Percentiles rank a stretch among this genome's conserved stretches.
Conservation (phyloP, 148 eudicot genomes). For the Simmondsia chinensis region DNA sequence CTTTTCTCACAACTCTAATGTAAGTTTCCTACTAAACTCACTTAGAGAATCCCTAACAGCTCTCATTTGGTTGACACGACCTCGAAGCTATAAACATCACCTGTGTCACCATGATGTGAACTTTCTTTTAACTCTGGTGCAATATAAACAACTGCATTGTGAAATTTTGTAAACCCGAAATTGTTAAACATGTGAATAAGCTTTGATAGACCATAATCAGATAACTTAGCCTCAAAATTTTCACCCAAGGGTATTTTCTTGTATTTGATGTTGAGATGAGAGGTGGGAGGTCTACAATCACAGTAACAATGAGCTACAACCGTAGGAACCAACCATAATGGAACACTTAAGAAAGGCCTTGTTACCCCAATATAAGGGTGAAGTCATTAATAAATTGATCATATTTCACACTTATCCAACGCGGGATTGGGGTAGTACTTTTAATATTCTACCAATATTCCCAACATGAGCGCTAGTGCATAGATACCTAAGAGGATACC, state of each 20-base stretch:
- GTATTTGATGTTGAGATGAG: conserved; percentile 82
- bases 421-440: conserved; percentile 62
- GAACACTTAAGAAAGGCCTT: no score
- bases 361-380: no score
- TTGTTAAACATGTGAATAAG: conserved; percentile 62
- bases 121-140: conserved; percentile 89
- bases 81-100: conserved; percentile 88
- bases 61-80: no score
- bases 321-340: no score
- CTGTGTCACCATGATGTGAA: conserved; percentile 54
- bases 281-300: conserved; percentile 71
- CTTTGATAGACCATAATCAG: conserved; percentile 76
- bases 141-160: conserved; percentile 80
- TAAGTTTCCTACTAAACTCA: no score
- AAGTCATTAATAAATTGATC: no score
- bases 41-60: no score
- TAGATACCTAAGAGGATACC: conserved; percentile 45
- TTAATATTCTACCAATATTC: conserved; percentile 52
- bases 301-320: conserved; percentile 83
- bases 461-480: conserved; percentile 65
- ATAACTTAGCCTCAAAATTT: conserved; percentile 56
- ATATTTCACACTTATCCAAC: conserved; percentile 80
- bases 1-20: no score
- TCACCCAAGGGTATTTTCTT: conserved; percentile 69
- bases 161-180: conserved; percentile 46